Conservation (phyloP, 768 basidiomycete genomes). For the Clitopilus passeckerianus region DNA sequence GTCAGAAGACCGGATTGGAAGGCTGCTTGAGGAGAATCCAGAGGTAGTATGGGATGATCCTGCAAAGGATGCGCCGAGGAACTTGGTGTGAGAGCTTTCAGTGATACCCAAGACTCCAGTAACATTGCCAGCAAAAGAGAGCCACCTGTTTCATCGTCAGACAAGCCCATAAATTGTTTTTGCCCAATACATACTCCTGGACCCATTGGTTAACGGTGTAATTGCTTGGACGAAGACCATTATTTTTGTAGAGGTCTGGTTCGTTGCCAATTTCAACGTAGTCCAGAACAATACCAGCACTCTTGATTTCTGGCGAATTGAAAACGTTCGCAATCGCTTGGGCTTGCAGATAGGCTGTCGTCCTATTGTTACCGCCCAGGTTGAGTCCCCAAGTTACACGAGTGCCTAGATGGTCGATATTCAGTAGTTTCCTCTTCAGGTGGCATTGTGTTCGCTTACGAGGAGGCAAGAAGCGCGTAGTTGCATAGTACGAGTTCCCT, state of each 20-base stretch:
- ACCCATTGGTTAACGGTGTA: conserved; percentile 44
- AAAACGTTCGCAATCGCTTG: conserved; percentile 50
- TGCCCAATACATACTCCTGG: conserved; percentile 33
- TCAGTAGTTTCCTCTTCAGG: not conserved
- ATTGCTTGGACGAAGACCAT: conserved; percentile 33
- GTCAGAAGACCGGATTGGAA: conserved; percentile 48
- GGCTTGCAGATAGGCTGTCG: conserved; percentile 43
- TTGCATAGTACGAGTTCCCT: conserved; percentile 48
- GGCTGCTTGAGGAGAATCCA: conserved; percentile 58
- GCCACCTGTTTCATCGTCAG: conserved; percentile 36
- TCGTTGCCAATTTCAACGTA: conserved; percentile 62
- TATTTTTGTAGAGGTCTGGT: conserved; percentile 48
- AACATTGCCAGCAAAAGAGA: conserved; percentile 43
- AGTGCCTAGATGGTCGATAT: conserved; percentile 33
- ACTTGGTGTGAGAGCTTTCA: conserved; percentile 31
- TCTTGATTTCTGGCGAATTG: conserved; percentile 27
- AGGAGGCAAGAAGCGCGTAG: conserved; percentile 45
- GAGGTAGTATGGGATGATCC: conserved; percentile 37
- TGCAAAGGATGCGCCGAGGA: conserved; percentile 50
- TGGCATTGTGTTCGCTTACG: conserved; percentile 22
- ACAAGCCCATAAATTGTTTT: not conserved
- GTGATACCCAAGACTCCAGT: conserved; percentile 33
- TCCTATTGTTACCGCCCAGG: conserved; percentile 50
- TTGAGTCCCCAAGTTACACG: conserved; percentile 68
- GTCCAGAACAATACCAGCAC: conserved; percentile 44